These are phyloP conservation scores for Paramecium bursaria DNA, from an alignment of 73 alveolate genomes.

Conservation along the genomic window DNA sequence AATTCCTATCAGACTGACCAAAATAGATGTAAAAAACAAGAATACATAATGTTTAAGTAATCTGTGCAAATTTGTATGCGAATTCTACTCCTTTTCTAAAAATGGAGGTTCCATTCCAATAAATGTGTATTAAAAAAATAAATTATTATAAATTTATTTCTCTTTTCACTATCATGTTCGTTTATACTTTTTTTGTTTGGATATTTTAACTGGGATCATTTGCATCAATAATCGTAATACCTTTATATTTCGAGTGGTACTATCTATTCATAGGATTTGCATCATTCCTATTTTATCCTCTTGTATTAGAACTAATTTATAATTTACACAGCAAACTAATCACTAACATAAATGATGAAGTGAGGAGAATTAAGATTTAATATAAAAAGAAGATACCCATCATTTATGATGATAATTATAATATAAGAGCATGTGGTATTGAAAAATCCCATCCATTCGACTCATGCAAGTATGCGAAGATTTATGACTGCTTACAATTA, in stretches of 20 bases:
- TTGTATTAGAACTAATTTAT: conserved; percentile 50
- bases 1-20: too few relatives aligned
- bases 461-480: conserved; percentile 83
- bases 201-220: not conserved
- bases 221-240: not conserved
- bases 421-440: conserved; percentile 84
- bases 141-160: too few relatives aligned
- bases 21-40: too few relatives aligned
- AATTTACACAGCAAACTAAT: not conserved
- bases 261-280: conserved; percentile 30
- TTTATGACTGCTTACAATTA: conserved; percentile 57
- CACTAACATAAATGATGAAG: not conserved
- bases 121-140: too few relatives aligned
- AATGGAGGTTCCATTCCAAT: too few relatives aligned
- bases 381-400: conserved; percentile 69
- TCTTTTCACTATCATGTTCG: too few relatives aligned
- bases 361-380: not conserved
- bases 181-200: not conserved
- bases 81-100: too few relatives aligned
- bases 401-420: conserved; percentile 76
- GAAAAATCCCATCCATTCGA: conserved; percentile 92
- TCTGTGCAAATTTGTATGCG: too few relatives aligned
- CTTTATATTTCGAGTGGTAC: not conserved
- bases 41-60: too few relatives aligned
- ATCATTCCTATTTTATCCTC: conserved; percentile 56